Conservation (phyloP, 2,329 filamentous ascomycete species). For the Sporothrix dimorphospora region DNA sequence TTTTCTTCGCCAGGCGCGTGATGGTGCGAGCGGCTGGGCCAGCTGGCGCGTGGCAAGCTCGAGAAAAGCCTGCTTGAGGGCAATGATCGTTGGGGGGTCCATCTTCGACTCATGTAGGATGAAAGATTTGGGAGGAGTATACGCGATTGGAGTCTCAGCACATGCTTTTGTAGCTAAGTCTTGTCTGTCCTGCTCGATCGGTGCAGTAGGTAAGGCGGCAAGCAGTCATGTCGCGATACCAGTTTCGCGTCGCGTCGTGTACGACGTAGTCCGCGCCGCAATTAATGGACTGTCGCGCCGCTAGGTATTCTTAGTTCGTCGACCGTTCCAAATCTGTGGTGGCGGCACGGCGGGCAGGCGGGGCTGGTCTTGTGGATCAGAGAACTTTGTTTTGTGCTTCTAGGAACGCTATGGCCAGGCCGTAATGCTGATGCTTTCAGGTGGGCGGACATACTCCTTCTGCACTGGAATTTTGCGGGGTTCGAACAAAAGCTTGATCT, state of each 20-base stretch:
- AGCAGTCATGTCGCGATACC: background rate
- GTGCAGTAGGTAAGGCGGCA: background rate
- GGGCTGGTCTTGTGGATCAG: background rate
- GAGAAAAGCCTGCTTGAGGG: constrained; percentile 68
- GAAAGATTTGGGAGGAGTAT: too few relatives aligned
- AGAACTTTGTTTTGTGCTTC: background rate
- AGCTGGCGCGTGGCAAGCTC: constrained; percentile 64
- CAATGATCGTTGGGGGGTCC: constrained; percentile 58
- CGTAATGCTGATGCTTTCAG: too few relatives aligned
- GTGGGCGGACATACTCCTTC: too few relatives aligned
- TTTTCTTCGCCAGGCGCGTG: constrained; percentile 55
- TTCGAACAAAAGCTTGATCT: background rate
- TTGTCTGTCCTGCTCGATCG: too few relatives aligned
- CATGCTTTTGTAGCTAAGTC: too few relatives aligned
- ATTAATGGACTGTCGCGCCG: background rate
- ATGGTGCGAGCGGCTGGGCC: constrained; percentile 60
- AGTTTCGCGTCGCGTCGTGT: constrained; percentile 4
- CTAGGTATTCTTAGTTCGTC: background rate
- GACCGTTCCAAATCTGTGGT: background rate
- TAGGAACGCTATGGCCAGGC: too few relatives aligned
- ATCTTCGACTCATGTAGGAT: background rate
- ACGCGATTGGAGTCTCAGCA: too few relatives aligned
- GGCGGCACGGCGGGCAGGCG: background rate
- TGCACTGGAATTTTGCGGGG: too few relatives aligned
- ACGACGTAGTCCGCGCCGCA: background rate